These are phyloP conservation scores for barrel medic (Medicago truncatula) DNA, from an alignment of 306 rosid species.

Conservation along the genomic window MtrunA17r5.0-ANR NC_053045.1:45717001-45717500, in stretches of 20 bases:
- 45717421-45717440: not conserved
- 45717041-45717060: not conserved
- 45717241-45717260: not conserved
- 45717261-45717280: not conserved
- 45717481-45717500: not conserved
- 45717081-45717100: not conserved
- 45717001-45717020: too few relatives aligned
- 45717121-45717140: not conserved
- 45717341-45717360: not conserved
- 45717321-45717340: not conserved
- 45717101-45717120: not conserved
- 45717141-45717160: not conserved
- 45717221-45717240: not conserved
- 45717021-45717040: not conserved
- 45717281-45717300: not conserved
- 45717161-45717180: not conserved
- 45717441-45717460: slow-evolving; percentile 2
- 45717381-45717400: not conserved
- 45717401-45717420: not conserved
- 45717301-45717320: not conserved
- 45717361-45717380: not conserved
- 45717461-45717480: not conserved
- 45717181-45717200: not conserved
- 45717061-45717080: slow-evolving; percentile 3
- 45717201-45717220: not conserved